These are phyloP conservation scores for Polyplosphaeria fusca DNA, from an alignment of 495 filamentous ascomycete species.

Conservation along the genomic window DNA sequence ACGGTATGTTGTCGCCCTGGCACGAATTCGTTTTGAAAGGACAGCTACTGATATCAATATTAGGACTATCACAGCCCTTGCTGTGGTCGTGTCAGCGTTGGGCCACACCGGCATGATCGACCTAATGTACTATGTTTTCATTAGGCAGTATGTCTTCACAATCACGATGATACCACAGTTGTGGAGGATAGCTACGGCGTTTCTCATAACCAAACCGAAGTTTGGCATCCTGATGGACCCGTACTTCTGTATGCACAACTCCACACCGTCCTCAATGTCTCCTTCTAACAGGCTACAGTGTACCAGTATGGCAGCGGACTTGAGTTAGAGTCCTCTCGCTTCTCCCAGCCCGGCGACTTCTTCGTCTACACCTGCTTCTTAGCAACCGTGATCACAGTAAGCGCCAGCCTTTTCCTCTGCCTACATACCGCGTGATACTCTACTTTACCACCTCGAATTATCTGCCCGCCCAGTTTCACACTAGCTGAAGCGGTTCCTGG, in stretches of 20 bases:
- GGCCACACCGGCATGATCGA: conserved; percentile 60
- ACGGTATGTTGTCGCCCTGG: conserved; percentile 49
- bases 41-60: conserved; percentile 44
- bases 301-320: conserved; percentile 63
- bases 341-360: conserved; percentile 64
- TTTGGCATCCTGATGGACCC: conserved; percentile 74
- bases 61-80: conserved; percentile 70
- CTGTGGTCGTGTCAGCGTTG: conserved; percentile 60
- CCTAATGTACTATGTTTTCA: conserved; percentile 56
- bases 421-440: conserved; percentile 17
- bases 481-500: conserved; percentile 95
- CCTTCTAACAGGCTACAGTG: conserved; percentile 41
- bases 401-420: conserved; percentile 31
- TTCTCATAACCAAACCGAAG: conserved; percentile 64
- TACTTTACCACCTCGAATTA: conserved; percentile 66
- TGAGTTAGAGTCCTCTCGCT: conserved; percentile 59
- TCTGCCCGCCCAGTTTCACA: conserved; percentile 87
- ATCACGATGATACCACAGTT: conserved; percentile 60
- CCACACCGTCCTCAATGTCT: not conserved
- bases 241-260: conserved; percentile 67
- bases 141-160: conserved; percentile 51
- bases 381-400: conserved; percentile 58
- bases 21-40: conserved; percentile 2
- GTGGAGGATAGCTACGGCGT: conserved; percentile 67
- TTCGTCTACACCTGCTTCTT: conserved; percentile 66